phyloP scores from a whole-genome alignment of 306 rosid genomes.

The Citrullus amarus region DNA sequence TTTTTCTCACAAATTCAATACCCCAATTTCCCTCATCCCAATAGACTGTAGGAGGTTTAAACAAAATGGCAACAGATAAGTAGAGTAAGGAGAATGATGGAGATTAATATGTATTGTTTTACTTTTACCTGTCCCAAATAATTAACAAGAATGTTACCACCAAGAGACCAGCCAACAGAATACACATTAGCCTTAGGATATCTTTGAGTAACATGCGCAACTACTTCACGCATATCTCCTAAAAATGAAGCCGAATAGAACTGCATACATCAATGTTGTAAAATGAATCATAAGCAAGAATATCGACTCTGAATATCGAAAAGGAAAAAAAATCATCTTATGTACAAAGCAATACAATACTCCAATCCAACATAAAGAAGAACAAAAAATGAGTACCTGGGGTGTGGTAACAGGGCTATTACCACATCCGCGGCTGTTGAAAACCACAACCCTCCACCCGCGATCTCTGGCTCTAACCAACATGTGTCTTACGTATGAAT shows the following conservation, averaged over 20 bases:
- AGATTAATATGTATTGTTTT: background rate
- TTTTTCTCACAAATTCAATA: background rate
- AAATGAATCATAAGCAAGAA: slow-evolving; percentile 17
- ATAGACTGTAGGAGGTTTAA: background rate
- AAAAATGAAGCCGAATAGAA: slow-evolving; percentile 91
- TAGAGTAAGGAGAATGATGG: background rate
- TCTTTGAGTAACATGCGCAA: slow-evolving; percentile 48
- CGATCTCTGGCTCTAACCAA: slow-evolving; percentile 53
- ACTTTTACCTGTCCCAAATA: slow-evolving; percentile 71
- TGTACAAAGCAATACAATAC: background rate
- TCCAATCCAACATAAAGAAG: background rate
- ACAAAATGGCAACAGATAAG: background rate
- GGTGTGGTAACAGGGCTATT: slow-evolving; percentile 84
- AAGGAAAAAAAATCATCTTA: background rate
- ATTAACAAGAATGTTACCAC: slow-evolving; percentile 89
- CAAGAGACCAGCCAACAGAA: slow-evolving; percentile 94
- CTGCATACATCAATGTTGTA: slow-evolving; percentile 41
- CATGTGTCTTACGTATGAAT: slow-evolving; percentile 79
- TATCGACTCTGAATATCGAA: background rate
- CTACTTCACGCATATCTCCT: slow-evolving; percentile 76
- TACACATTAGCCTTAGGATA: slow-evolving; percentile 71
- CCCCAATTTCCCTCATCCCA: background rate
- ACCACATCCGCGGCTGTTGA: slow-evolving; percentile 90
- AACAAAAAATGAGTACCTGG: slow-evolving; percentile 34
- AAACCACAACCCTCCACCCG: slow-evolving; percentile 81